Evolutionary conservation across 257 asterid genomes (phyloP).

Genomic region (Craterostigma plantagineum): DNA sequence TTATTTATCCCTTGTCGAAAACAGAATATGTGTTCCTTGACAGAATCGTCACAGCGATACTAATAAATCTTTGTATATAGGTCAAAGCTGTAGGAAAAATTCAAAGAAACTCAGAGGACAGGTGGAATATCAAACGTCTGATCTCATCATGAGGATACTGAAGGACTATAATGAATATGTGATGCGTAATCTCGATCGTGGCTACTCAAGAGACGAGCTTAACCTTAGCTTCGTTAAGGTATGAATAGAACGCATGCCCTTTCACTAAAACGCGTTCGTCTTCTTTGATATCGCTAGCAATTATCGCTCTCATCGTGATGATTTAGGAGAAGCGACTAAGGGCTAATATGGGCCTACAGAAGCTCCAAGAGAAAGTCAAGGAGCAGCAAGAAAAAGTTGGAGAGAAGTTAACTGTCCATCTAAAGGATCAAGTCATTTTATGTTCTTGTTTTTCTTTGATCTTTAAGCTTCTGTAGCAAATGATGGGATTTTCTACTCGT

Average conservation of each 20-base stretch:
- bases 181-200: slow-evolving; percentile 72
- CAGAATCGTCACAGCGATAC: not conserved
- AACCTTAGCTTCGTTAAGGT: slow-evolving; percentile 59
- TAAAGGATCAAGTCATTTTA: not conserved
- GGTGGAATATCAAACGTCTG: slow-evolving; percentile 68
- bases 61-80: slow-evolving; percentile 12
- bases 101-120: slow-evolving; percentile 58
- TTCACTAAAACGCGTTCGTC: no score
- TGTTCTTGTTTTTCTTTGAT: not conserved
- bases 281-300: no score
- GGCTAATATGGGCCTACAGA: slow-evolving; percentile 52
- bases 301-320: not conserved
- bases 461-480: not conserved
- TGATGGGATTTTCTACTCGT: not conserved
- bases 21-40: not conserved
- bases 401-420: no score
- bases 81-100: slow-evolving; percentile 59
- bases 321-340: slow-evolving; percentile 48
- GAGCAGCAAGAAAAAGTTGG: slow-evolving; percentile 75
- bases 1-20: not conserved
- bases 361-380: slow-evolving; percentile 61
- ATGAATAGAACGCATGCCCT: slow-evolving; percentile 8
- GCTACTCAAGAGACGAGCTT: slow-evolving; percentile 62
- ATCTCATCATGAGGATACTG: slow-evolving; percentile 63
- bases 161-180: slow-evolving; percentile 65